Base-by-base conservation (phyloP, 2,329 filamentous ascomycete species). In the Bipolaris gigantea region DNA sequence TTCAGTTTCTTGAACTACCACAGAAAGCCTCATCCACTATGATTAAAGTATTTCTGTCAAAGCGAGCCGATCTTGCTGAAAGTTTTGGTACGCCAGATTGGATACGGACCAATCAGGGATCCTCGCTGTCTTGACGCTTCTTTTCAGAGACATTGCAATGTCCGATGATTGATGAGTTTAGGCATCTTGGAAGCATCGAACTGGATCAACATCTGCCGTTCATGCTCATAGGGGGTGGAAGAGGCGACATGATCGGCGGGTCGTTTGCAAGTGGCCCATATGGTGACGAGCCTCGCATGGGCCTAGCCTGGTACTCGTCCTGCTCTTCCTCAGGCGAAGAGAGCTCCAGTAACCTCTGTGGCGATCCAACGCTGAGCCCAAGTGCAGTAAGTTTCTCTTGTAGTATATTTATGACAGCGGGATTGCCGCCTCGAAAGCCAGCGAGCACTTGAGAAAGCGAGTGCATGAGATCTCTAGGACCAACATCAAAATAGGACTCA, bases 381-480 rank as follows among this genome's bases (percentile, higher is more conserved):
- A 73, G 51, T 16, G 60, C 62, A 6, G 53, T 60, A 35, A 73
- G 48, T 30, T 73, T 73, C 5, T 68, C 65, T 45, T 72, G 70
- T 5, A 73, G 56, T 18, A 73, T 71, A 33, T 51, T 67, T 35
- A 72, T 66, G 13, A 73, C 69, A 2, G 70, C 67, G 11, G 70
- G 67, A 27, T 73, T 73, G 9, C 70, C 70, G 23, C 70, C 70
- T 41, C 70, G 59, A 41, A 72, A 73, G 1, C 63, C 62, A 11
- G 60, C 61, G 6, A 73, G 62, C 1, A 72, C 60, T 15, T 64
- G 61, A 0, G 70, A 65, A 8, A 73, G 62, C 5, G 67, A 69
- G 38, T 72, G 70, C 6, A 73, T 70, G 2, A 73, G 61, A 41
- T 73, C 70, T 51, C 70, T 59, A 6, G 70, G 70, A 2, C 70